phyloP scores from a whole-genome alignment of 2,329 filamentous ascomycete species.

The Salinomyces thailandicus region DNA sequence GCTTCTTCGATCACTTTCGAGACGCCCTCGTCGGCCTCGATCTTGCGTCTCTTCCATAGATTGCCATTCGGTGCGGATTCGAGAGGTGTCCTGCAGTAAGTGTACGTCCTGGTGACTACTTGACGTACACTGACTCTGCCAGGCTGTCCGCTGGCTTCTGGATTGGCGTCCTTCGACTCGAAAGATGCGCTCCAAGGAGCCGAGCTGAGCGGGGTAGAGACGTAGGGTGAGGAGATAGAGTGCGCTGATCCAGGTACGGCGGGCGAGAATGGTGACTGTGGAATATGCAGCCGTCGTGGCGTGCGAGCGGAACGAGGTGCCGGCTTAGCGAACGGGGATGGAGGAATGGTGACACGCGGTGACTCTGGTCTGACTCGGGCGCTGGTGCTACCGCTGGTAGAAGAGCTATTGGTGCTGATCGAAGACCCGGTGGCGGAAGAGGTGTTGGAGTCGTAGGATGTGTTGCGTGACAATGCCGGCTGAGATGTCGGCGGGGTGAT shows the following conservation, averaged over 20 bases:
- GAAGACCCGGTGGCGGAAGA: conserved; percentile 10
- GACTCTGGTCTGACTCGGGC: conserved; percentile 20
- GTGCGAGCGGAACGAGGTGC: conserved; percentile 50
- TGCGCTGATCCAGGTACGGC: conserved; percentile 13
- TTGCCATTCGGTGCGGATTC: conserved; percentile 81
- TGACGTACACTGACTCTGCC: conserved; percentile 62
- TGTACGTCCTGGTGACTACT: conserved; percentile 67
- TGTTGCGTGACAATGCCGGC: conserved; percentile 26
- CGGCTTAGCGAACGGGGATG: conserved; percentile 38
- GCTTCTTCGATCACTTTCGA: not conserved
- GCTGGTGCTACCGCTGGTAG: conserved; percentile 11
- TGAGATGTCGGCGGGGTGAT: conserved; percentile 22
- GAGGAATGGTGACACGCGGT: conserved; percentile 34
- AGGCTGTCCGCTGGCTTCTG: conserved; percentile 18
- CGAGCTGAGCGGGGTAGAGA: conserved; percentile 29
- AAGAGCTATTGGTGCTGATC: conserved; percentile 9
- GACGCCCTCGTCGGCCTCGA: conserved; percentile 30
- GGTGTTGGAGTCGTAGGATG: conserved; percentile 22
- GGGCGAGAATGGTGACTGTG: conserved; percentile 62
- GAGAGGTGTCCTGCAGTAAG: conserved; percentile 52
- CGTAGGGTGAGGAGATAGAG: conserved; percentile 59
- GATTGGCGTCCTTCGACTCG: conserved; percentile 61
- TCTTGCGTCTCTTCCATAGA: conserved; percentile 59
- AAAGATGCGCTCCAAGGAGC: conserved; percentile 30
- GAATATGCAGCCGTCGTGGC: conserved; percentile 61